Evolutionary conservation across 257 asterid species (phyloP), one percentile per base, ranked within the genome.

Genomic region (Solanum sejunctum): DNA sequence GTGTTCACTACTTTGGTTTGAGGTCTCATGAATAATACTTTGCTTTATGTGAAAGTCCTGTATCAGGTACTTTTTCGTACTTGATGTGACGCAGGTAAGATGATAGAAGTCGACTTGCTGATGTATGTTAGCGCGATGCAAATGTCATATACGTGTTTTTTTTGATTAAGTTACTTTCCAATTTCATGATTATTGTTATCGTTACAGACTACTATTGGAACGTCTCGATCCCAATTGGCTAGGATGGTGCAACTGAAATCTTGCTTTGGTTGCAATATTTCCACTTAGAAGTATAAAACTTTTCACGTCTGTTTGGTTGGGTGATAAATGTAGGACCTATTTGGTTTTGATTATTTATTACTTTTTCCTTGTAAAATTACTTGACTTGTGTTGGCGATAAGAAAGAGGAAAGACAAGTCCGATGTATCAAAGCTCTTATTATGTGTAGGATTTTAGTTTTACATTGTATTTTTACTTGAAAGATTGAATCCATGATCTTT

Each of bases 381-480:
- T 36, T 4, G 6, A 36, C 41, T 36, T 36, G 36, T 32, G 36
- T 32, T 32, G 36, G 36, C 36, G 2, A 0, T 3, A 32, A 32
- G 36, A 32, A 32, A 32, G 36, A 32, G 3, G 36, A 32, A 32
- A 2, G 3, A 3, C 3, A 32, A 32, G 36, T 3, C 3, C 36
- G 36, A 32, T 32, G 3, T 3, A 32, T 32, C 3, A 3, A 32
- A 32, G 0, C 36, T 32, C 3, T 32, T 0, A 32, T 3, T 32
- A 3, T 32, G 36, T 3, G 36, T 0, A 32, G 3, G 3, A 1
- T 32, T 28, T 3, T 0, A 32, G 3, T 32, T 32, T 32, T 32
- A 32, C 3, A 0, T 32, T 32, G 3, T 0, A 32, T 0, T 32
- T 32, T 3, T 32, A 3, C 1, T 0, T 0, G 36, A 32, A 32